Percentiles rank a stretch among this genome's conserved stretches.
Conservation (phyloP, 345 rosid species). For the Camelina hispida region DNA sequence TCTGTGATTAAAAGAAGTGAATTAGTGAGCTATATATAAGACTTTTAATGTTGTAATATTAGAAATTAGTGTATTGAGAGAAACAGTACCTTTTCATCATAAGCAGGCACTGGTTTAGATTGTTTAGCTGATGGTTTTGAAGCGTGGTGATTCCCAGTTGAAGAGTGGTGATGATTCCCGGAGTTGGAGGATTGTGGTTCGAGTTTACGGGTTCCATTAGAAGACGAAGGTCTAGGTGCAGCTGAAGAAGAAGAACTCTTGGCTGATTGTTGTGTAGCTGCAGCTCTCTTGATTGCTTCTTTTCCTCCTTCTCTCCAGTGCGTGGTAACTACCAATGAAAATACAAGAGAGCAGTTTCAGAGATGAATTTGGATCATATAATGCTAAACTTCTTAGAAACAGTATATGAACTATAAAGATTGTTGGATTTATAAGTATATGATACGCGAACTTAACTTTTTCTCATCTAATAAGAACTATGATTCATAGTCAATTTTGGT, state of each 20-base stretch:
- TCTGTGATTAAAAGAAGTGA: no score
- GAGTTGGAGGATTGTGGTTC: conserved; percentile 57
- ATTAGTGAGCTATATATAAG: no score
- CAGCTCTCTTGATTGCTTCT: conserved; percentile 75
- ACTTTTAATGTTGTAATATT: background rate
- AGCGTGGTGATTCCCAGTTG: conserved; percentile 55
- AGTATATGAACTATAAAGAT: no score
- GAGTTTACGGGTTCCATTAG: conserved; percentile 61
- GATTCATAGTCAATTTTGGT: background rate
- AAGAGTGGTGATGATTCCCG: conserved; percentile 56
- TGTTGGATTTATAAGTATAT: no score
- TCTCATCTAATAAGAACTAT: background rate
- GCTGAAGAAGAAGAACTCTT: conserved; percentile 60
- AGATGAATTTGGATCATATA: background rate
- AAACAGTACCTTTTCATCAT: conserved; percentile 74
- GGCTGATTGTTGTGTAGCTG: conserved; percentile 62
- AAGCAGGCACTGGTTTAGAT: conserved; percentile 56
- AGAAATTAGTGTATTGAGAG: conserved; percentile 7
- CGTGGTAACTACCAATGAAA: conserved; percentile 64
- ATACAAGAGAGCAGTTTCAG: background rate
- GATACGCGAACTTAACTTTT: background rate
- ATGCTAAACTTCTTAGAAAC: background rate
- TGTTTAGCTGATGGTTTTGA: conserved; percentile 62
- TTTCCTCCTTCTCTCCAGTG: conserved; percentile 94
- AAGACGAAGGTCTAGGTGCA: conserved; percentile 65